These are phyloP conservation scores for Aspergillus haitiensis DNA, from an alignment of 495 filamentous ascomycete genomes.

Conservation along the genomic window DNA sequence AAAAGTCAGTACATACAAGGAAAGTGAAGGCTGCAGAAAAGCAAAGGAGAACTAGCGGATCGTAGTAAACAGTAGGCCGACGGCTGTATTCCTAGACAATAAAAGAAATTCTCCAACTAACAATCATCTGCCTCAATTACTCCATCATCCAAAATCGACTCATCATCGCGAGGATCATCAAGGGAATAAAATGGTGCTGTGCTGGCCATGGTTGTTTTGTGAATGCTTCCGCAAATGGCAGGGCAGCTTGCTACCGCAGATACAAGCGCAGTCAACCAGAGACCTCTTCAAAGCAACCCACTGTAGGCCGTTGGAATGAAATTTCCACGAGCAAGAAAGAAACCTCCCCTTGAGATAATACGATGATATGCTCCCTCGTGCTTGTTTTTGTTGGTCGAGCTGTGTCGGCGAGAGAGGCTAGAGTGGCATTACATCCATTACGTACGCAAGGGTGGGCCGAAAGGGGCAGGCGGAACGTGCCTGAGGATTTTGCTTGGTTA, in stretches of 20 bases:
- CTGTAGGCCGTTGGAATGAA: not conserved
- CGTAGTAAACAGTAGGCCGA: no score
- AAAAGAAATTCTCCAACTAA: constrained; percentile 35
- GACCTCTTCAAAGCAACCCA: constrained; percentile 7
- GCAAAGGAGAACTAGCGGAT: not conserved
- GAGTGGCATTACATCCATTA: constrained; percentile 51
- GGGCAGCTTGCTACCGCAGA: not conserved
- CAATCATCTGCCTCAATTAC: constrained; percentile 96
- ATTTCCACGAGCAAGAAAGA: no score
- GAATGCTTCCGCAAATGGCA: constrained; percentile 15
- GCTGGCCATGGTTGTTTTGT: constrained; percentile 44
- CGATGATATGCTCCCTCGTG: constrained; percentile 8
- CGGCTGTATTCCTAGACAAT: not conserved
- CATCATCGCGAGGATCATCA: constrained; percentile 48
- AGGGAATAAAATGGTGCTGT: constrained; percentile 40
- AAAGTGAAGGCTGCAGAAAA: not conserved
- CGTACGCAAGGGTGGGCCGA: constrained; percentile 31
- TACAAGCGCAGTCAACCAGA: constrained; percentile 8
- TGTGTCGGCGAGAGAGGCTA: constrained; percentile 39
- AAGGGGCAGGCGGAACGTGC: constrained; percentile 27
- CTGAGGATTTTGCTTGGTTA: not conserved
- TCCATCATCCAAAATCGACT: constrained; percentile 78
- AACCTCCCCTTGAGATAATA: no score
- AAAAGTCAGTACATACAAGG: not conserved
- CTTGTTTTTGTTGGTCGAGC: constrained; percentile 8